Evolutionary conservation across 805 yeast species (phyloP), one percentile per base, ranked within the genome.

Genomic region (Candida cerambycidarum): DNA sequence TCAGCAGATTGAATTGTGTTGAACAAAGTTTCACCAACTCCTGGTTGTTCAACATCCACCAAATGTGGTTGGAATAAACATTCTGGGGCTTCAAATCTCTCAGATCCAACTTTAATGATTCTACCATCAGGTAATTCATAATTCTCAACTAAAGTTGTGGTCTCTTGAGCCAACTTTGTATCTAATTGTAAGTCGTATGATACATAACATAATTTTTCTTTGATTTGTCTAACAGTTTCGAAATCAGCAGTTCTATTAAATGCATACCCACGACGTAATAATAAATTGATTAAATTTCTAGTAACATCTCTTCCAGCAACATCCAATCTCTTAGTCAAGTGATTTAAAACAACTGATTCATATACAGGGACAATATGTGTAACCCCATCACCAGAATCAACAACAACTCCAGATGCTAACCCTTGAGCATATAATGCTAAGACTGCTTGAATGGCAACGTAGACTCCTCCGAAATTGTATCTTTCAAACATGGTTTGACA

Each of bases 251-350:
- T 90, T 73, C 99, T 82, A 73, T 93, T 93, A 69, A 93, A 92
- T 2, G 98, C 97, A 64, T 93, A 93, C 35, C 99, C 99, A 55
- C 97, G 83, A 67, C 98, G 88, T 49, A 95, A 79, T 56, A 93
- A 73, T 52, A 93, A 73, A 57, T 85, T 93, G 66, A 93, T 90
- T 67, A 93, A 75, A 65, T 93, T 89, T 59, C 97, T 80, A n/a
- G 99, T 93, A 37, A 93, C 97, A 59, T 93, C 99, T 64, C 99
- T 80, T 55, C 99, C 99, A 4, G 99, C 99, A 47, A 93, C 96
- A 63, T 93, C 97, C 55, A 93, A 73, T 62, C 99, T 82, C 58
- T 84, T 80, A 14, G 97, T 92, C 56, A 89, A 75, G 65, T 93
- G 98, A 63, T 88, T 92, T 61, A 93, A 78, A n/a, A 93, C 99